Base-by-base conservation (phyloP, 495 filamentous ascomycete genomes). In the Schizothecium vesticola region DNA sequence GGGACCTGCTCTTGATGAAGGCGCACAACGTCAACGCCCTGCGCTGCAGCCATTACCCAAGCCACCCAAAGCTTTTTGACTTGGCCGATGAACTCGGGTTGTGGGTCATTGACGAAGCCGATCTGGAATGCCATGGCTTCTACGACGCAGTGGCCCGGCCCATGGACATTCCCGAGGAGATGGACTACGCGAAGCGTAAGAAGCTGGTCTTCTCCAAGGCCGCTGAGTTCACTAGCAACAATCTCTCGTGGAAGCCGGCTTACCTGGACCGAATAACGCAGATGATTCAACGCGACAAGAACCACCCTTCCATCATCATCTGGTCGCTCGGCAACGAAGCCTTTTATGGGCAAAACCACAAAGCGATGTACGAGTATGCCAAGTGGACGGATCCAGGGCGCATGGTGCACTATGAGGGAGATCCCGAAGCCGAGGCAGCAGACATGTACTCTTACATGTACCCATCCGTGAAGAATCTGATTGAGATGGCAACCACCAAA, bases 391-490 rank as follows among this genome's bases (percentile, higher is more conserved):
- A 92, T 71, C 77, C 83, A 4, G 84, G 80, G 8, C 76, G 90
- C 19, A 84, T 82, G 0, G 77, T 91, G 0, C 89, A 92, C 74
- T 91, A 91, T 69, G 89, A 91, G 70, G 85, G 85, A 2, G 89
- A 91, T 66, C 74, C 77, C 10, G 69, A 86, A 3, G 88, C 88
- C 3, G 66, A 82, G 57, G 82, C 86, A 4, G 84, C 86, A 6
- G 90, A 92, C 67, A 86, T 91, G 80, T 89, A 82, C 73, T 86
- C 82, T 3, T 86, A 83, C 73, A 91, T 91, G 90, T 91, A 91
- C 67, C 84, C 86, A 0, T 74, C 81, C 0, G 74, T 90, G 4
- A 78, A 86, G 10, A 74, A 78, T 12, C 77, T 90, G 55, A 76
- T 83, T 16, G 72, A 81, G 5, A 79, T 85, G 25, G 83, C 82